Evolutionary conservation across 2,329 filamentous ascomycete species (phyloP).

Genomic region (Escovopsis sp.): DNA sequence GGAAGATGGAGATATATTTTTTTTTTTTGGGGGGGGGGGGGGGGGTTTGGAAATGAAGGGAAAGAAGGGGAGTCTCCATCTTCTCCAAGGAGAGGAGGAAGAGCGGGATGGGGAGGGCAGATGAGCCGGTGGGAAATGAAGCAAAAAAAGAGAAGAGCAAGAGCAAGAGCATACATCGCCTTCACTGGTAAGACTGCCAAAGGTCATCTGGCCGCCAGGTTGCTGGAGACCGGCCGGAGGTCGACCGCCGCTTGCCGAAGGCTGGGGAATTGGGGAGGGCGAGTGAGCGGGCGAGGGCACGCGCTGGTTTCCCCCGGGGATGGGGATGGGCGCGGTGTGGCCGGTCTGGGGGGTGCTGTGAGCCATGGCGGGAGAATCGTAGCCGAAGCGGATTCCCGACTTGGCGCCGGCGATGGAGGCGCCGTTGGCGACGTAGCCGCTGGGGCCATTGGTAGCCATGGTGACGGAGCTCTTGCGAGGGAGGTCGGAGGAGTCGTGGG

Average conservation of each 20-base stretch:
- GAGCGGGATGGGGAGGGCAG: constrained; percentile 3
- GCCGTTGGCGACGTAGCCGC: constrained; percentile 63
- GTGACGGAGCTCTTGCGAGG: constrained; percentile 79
- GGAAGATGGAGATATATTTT: background rate
- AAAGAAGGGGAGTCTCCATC: too few species aligned
- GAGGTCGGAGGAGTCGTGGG: constrained; percentile 66
- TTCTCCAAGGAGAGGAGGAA: too few species aligned
- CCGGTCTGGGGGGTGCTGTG: constrained; percentile 51
- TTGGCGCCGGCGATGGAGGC: constrained; percentile 43
- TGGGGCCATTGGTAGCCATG: constrained; percentile 72
- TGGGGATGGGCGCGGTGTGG: constrained; percentile 43
- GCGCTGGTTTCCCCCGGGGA: constrained; percentile 49
- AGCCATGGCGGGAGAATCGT: constrained; percentile 52
- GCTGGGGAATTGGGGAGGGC: constrained; percentile 85
- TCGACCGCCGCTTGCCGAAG: constrained; percentile 68
- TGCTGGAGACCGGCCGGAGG: constrained; percentile 64
- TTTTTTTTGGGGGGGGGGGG: constrained; percentile 3
- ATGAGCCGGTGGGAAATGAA: background rate
- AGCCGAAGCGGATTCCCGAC: constrained; percentile 68
- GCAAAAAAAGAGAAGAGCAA: constrained; percentile 3
- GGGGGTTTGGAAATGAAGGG: too few species aligned
- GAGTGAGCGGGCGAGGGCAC: constrained; percentile 75
- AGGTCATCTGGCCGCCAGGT: constrained; percentile 54
- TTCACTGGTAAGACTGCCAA: constrained; percentile 72
- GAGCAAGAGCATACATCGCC: constrained; percentile 51